Evolutionary conservation across 495 filamentous ascomycete genomes (phyloP), one percentile per base, ranked within the genome.

Genomic region (Acidiella bohemica): DNA sequence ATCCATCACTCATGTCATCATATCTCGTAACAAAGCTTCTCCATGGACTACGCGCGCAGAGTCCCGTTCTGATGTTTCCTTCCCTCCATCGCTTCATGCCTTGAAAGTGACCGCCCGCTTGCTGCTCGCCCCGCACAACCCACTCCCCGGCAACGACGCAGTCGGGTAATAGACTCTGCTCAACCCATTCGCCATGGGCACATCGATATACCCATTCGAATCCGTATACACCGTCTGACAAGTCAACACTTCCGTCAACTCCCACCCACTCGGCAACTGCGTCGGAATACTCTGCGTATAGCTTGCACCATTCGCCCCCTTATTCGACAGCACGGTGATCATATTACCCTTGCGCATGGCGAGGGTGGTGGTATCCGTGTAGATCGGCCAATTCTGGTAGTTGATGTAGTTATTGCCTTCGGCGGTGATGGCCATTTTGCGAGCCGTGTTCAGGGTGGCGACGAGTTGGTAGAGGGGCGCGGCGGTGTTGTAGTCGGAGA

Each of bases 321-420:
- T 47, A 50, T 82, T 83, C 5, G 72, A 70, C 32, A 76, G 63
- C 2, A 81, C 63, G 0, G 68, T 71, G 41, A 85, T 62, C 36
- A 77, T 57, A 46, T 78, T 70, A 12, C 80, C 80, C 57, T 85
- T 85, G 29, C 76, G 66, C 60, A 80, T 71, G 7, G 70, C 78
- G 13, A 85, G 57, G 4, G 68, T 75, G 34, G 54, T 62, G 29
- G 50, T 54, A 36, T 77, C 73, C 26, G 64, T 63, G 57, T 74
- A 77, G 44, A 77, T 66, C 0, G 71, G 63, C 24, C 55, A 61
- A 29, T 68, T 71, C 57, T 70, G 53, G 50, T 72, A 76, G 2
- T 59, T 65, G 7, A 73, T 43, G 42, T 75, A 80, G 29, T 37
- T 39, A n/a, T n/a, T n/a, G 4, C 36, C 32, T 35, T 71, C 62